A percentile compares a stretch with the other conserved stretches of the same genome.
These are phyloP conservation scores for Penicillium cosmopolitanum DNA, from an alignment of 495 filamentous ascomycete species.

Conservation along the genomic window DNA sequence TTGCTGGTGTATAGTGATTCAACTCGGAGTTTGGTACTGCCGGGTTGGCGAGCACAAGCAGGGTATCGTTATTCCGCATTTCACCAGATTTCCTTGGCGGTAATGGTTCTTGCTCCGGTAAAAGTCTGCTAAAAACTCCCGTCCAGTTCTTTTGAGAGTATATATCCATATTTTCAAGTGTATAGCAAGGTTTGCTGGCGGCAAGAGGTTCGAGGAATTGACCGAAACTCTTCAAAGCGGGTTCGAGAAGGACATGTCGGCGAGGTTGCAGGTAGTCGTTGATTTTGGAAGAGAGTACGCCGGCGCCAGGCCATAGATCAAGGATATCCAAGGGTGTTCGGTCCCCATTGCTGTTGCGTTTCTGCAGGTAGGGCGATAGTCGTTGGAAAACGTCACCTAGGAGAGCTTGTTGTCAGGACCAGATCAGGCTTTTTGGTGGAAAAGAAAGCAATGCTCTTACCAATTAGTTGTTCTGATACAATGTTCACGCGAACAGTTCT, in stretches of 20 bases:
- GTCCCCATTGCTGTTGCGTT: constrained; percentile 45
- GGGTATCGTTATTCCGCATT: constrained; percentile 60
- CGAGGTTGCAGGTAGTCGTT: constrained; percentile 75
- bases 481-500: not conserved
- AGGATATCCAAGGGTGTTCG: constrained; percentile 70
- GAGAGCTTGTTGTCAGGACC: not conserved
- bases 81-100: constrained; percentile 27
- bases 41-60: constrained; percentile 69
- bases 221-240: constrained; percentile 41
- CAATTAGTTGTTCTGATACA: not conserved
- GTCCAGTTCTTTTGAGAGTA: constrained; percentile 55
- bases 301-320: constrained; percentile 79
- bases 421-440: too few relatives aligned
- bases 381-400: constrained; percentile 56
- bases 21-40: constrained; percentile 32
- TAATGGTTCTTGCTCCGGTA: constrained; percentile 39
- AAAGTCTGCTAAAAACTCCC: constrained; percentile 40
- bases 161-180: constrained; percentile 49
- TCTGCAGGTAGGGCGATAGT: constrained; percentile 60
- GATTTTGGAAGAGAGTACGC: constrained; percentile 74
- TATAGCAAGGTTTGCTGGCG: constrained; percentile 57
- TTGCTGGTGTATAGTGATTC: constrained; percentile 40
- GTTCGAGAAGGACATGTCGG: constrained; percentile 80
- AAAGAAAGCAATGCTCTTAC: not conserved
- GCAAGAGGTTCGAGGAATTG: constrained; percentile 65